Conservation (phyloP, 257 asterid genomes). For the Datura wrightii region DNA sequence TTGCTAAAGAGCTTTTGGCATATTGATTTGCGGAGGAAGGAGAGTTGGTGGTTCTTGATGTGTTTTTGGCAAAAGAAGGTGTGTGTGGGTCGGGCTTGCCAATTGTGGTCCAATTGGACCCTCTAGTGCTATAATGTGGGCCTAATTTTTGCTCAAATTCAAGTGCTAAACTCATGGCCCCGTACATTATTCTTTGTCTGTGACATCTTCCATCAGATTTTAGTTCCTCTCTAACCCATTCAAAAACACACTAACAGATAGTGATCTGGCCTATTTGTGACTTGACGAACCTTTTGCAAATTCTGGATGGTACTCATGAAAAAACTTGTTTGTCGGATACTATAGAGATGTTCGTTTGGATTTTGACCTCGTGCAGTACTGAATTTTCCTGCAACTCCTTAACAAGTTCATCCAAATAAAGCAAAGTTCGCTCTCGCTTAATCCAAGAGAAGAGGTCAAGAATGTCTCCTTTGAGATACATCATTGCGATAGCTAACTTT, state of each 20-base stretch:
- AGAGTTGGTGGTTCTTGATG: not conserved
- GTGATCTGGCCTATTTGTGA: not conserved
- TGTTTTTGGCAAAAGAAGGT: not conserved
- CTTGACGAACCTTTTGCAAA: not conserved
- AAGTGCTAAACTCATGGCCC: not conserved
- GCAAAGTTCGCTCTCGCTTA: not conserved
- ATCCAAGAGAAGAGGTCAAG: conserved; percentile 4
- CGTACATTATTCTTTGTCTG: not conserved
- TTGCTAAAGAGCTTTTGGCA: not conserved
- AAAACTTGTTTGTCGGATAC: not conserved
- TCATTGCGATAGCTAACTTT: not conserved
- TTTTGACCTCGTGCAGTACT: not conserved
- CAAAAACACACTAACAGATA: not conserved
- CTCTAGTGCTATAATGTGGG: not conserved
- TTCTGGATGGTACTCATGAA: not conserved
- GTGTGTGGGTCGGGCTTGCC: not conserved
- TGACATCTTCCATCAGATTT: not conserved
- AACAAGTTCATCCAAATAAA: not conserved
- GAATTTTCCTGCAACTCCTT: not conserved
- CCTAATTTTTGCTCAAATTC: not conserved
- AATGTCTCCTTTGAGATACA: not conserved
- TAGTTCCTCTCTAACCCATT: not conserved
- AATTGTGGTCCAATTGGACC: not conserved
- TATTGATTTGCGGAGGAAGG: not conserved
- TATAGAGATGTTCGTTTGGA: not conserved